Percentiles rank a stretch among this genome's conserved stretches.
These are phyloP conservation scores for Draba incana DNA, from an alignment of 345 rosid species.

Conservation along the genomic window DNA sequence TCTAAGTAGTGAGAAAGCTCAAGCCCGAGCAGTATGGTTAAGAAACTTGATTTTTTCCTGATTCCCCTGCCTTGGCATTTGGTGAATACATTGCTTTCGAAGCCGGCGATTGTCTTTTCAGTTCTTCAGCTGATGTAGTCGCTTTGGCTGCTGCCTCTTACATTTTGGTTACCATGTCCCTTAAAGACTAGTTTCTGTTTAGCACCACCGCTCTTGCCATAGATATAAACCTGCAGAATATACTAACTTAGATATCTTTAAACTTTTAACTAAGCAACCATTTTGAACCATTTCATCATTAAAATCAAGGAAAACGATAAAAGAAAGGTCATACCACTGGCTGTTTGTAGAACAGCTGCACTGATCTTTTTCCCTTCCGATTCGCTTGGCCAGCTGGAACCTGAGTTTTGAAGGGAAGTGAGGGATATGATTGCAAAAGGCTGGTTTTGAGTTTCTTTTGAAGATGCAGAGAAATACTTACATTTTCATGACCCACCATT, in stretches of 20 bases:
- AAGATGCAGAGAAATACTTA: slow-evolving; percentile 36
- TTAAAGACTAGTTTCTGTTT: slow-evolving; percentile 36
- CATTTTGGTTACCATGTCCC: slow-evolving; percentile 13
- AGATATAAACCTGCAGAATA: slow-evolving; percentile 23
- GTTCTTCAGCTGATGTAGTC: slow-evolving; percentile 12
- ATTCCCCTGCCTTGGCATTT: slow-evolving; percentile 18
- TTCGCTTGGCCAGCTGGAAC: slow-evolving; percentile 35
- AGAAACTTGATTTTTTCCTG: slow-evolving; percentile 22
- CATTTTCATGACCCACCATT: slow-evolving; percentile 37
- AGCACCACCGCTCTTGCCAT: slow-evolving; percentile 32
- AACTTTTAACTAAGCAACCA: neutral
- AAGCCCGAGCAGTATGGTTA: slow-evolving; percentile 6
- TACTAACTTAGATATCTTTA: slow-evolving; percentile 1
- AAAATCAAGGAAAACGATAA: slow-evolving; percentile 6
- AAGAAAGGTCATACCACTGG: slow-evolving; percentile 29
- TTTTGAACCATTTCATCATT: neutral
- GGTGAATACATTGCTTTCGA: slow-evolving; percentile 15
- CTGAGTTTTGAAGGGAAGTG: slow-evolving; percentile 35
- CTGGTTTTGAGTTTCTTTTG: neutral
- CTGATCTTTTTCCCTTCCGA: slow-evolving; percentile 20
- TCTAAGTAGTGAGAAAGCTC: slow-evolving; percentile 5
- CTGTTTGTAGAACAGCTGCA: slow-evolving; percentile 30
- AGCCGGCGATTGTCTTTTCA: neutral
- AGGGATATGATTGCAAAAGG: slow-evolving; percentile 11
- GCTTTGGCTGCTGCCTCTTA: slow-evolving; percentile 27